These are phyloP conservation scores for Fusarium sp. DNA, from an alignment of 2,329 filamentous ascomycete genomes.

Conservation along the genomic window DNA sequence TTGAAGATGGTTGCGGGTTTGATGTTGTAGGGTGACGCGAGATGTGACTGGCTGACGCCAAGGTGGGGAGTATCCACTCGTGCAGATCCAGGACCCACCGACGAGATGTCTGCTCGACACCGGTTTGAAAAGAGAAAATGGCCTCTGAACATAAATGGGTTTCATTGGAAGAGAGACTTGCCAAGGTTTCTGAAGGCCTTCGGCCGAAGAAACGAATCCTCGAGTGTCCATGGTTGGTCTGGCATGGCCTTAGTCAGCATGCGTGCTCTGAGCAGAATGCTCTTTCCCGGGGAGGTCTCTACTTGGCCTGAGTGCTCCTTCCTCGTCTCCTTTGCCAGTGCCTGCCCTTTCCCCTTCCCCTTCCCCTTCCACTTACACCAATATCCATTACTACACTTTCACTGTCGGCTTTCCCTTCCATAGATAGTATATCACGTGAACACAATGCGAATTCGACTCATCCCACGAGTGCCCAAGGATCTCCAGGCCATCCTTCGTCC, in stretches of 20 bases:
- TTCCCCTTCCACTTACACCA: not conserved
- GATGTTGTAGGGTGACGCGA: constrained; percentile 9
- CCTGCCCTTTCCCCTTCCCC: not conserved
- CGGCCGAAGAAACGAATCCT: constrained; percentile 1
- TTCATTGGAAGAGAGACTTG: not conserved
- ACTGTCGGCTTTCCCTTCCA: not conserved
- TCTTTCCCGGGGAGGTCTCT: not conserved
- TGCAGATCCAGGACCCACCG: not conserved
- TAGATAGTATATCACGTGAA: not conserved
- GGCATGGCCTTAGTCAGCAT: not conserved
- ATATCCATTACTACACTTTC: not conserved
- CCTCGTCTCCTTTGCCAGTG: not conserved
- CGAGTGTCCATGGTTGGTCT: not conserved
- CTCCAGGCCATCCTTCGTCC: too few relatives aligned
- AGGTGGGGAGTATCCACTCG: not conserved
- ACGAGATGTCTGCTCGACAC: not conserved
- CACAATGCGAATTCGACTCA: not conserved
- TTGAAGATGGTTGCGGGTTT: constrained; percentile 6
- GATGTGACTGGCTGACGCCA: constrained; percentile 8
- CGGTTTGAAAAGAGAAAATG: not conserved
- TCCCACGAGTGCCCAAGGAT: too few relatives aligned
- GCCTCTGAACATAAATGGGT: not conserved
- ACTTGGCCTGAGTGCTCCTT: not conserved
- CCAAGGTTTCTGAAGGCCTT: constrained; percentile 7
- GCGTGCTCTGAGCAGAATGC: not conserved